Base-by-base conservation (phyloP, 163 green algal species). In the Coccomyxa subellipsoidea region DNA sequence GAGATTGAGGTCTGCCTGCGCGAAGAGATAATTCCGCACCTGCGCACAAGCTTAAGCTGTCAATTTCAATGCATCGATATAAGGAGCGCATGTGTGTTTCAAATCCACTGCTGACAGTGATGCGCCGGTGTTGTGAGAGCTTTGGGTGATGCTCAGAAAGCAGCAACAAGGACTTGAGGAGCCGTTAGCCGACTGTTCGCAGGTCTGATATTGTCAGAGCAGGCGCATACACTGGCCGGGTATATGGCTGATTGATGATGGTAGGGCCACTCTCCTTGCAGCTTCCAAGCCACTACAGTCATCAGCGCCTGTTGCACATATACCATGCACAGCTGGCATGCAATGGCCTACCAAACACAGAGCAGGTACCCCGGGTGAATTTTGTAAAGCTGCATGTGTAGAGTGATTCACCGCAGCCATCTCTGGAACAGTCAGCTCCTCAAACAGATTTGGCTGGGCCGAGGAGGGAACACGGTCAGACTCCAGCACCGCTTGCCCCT, bases 11-110 rank as follows among this genome's bases (percentile, higher is more conserved):
- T 77, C 70, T 40, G 31, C 9, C 32, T 39, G 31, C 32, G 32
- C 12, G 70, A 77, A 77, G 8, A 77, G 70, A 31, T 77, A 77
- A 9, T 77, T 34, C n/a, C 70, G 31, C 25, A 77, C 70, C 70
- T 77, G 70, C 70, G 27, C 2, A 23, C 70, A 77, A n/a, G 32
- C 34, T 15, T n/a, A 8, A 27, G 4, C 8, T 23, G 27, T 77
- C 31, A 77, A 23, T 8, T 36, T 75, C 23, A 75, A 35, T 25
- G 32, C 66, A 66, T 66, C 12, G 12, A 66, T 66, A 18, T 29
- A 29, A 29, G 47, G 12, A 18, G 47, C 12, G 47, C 18, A 66
- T 18, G 47, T 18, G 18, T 18, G 18, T 12, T 29, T 66, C 47
- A 66, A 29, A 66, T 66, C 12, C 12, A 29, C 47, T 12, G 12